Evolutionary conservation across 2,329 filamentous ascomycete species (phyloP).

Genomic region (Beauveria australis): DNA sequence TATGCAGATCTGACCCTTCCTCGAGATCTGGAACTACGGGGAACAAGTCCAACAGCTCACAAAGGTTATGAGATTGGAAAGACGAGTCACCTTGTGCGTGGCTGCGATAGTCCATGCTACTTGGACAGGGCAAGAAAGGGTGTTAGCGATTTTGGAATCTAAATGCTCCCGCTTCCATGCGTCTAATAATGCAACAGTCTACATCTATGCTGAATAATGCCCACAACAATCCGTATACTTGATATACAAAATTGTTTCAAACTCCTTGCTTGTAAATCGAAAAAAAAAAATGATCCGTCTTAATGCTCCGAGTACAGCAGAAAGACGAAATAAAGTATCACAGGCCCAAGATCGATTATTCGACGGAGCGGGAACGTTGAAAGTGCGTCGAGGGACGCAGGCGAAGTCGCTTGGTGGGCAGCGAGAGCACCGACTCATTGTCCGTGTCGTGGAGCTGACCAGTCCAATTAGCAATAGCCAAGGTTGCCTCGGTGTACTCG

Average conservation of each 20-base stretch:
- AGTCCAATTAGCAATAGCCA: constrained; percentile 33
- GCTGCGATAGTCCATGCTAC: too few species aligned
- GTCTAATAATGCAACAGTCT: background rate
- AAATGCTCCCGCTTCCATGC: background rate
- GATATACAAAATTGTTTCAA: background rate
- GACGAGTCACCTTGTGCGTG: too few species aligned
- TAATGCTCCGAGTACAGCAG: background rate
- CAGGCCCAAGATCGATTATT: background rate
- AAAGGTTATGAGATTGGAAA: too few species aligned
- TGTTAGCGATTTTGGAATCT: background rate
- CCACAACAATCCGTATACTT: background rate
- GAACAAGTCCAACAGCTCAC: too few species aligned
- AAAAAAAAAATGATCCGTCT: background rate
- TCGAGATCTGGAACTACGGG: too few species aligned
- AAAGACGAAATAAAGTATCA: background rate
- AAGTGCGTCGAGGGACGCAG: constrained; percentile 18
- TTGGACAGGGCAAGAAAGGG: too few species aligned
- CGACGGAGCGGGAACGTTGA: constrained; percentile 3
- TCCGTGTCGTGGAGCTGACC: constrained; percentile 30
- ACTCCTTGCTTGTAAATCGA: background rate
- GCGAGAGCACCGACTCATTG: constrained; percentile 26
- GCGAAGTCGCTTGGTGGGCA: constrained; percentile 24
- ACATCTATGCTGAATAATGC: background rate
- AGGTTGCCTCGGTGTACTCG: constrained; percentile 38
- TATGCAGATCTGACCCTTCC: too few species aligned